phyloP scores from a whole-genome alignment of 139 green algal genomes.

The Chara braunii region DNA sequence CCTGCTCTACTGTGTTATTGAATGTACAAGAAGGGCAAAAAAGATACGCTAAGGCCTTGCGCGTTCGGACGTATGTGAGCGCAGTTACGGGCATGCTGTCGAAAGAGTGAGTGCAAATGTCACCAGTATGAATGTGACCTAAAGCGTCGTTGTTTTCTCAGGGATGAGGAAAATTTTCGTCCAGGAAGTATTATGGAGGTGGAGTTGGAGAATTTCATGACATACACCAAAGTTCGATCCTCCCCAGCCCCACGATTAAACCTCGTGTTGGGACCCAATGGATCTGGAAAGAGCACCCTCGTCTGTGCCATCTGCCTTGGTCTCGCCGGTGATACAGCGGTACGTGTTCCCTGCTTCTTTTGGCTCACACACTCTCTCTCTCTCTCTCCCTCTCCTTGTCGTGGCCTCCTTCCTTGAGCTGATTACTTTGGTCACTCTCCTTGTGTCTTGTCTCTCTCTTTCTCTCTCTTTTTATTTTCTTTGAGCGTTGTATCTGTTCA shows the following conservation, averaged over 20 bases:
- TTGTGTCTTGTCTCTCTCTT: neutral
- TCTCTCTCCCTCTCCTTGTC: neutral
- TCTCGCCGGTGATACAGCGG: conserved; percentile 54
- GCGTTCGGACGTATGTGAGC: no score
- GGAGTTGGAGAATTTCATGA: conserved; percentile 52
- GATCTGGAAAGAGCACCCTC: conserved; percentile 84
- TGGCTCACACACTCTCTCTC: neutral
- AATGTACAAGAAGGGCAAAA: no score
- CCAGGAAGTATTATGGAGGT: conserved; percentile 39
- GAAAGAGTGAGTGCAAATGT: no score
- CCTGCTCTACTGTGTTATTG: no score
- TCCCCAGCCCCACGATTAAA: conserved; percentile 64
- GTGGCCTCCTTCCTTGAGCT: no score
- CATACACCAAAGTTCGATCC: conserved; percentile 36
- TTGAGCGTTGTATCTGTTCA: neutral
- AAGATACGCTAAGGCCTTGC: no score
- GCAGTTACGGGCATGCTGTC: no score
- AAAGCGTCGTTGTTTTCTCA: no score
- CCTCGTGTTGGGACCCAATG: conserved; percentile 90
- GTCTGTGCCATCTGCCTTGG: conserved; percentile 83
- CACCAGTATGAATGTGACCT: no score
- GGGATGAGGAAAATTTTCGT: conserved; percentile 23
- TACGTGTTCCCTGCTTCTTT: neutral
- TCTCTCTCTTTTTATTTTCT: neutral
- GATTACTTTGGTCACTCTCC: neutral